Evolutionary conservation across 805 yeast species (phyloP).

Genomic region (Lipomyces sp.): DNA sequence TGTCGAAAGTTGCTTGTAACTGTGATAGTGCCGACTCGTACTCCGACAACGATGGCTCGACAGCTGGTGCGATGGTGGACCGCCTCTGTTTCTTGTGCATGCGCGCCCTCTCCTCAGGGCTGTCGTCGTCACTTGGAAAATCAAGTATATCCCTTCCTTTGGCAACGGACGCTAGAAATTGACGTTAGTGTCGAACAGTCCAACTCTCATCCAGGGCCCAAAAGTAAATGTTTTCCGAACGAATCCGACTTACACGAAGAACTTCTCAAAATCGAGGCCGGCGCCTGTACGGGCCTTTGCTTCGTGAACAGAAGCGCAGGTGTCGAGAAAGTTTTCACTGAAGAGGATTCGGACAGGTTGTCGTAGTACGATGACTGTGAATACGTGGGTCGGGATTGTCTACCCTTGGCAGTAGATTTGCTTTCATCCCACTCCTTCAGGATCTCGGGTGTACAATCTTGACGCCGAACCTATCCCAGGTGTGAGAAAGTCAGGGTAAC

Average conservation of each 20-base stretch:
- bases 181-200: not conserved
- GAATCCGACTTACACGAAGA: conserved; percentile 10
- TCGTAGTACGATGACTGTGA: conserved; percentile 1
- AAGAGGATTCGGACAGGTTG: not conserved
- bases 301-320: not conserved
- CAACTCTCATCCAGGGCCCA: not conserved
- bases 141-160: not conserved
- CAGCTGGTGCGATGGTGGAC: not conserved
- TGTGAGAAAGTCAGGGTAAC: conserved; percentile 11
- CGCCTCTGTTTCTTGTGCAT: not conserved
- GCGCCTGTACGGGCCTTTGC: not conserved
- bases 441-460: conserved; percentile 13
- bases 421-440: conserved; percentile 12
- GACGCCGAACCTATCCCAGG: conserved; percentile 10
- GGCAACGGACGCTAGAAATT: not conserved
- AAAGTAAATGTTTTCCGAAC: not conserved
- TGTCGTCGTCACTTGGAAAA: conserved; percentile 15
- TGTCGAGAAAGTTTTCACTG: not conserved
- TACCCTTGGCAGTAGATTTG: not conserved
- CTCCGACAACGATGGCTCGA: not conserved
- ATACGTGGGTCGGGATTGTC: not conserved
- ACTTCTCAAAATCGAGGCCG: conserved; percentile 10
- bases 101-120: not conserved
- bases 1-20: not conserved
- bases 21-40: not conserved